Base-by-base conservation (phyloP, 2,329 filamentous ascomycete species). In the Sporothrix pseudoabietina region DNA sequence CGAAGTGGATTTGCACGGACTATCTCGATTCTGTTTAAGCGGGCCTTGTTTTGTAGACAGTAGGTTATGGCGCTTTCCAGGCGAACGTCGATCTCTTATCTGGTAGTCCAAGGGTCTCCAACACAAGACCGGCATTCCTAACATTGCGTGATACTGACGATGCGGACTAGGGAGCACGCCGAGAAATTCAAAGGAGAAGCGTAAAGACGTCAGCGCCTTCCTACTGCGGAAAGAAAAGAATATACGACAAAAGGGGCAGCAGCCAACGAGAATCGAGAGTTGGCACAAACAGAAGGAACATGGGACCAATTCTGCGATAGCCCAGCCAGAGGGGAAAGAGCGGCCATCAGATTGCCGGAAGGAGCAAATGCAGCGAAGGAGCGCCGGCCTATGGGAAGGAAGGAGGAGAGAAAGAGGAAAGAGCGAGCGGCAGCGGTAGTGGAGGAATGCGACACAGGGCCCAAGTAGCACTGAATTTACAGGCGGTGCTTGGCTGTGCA, bases 241-340 rank as follows among this genome's bases (percentile, higher is more conserved):
- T 30, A 65, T 39, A 52, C 44, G 47, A 63, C 30, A 65, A 63
- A 71, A 61, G 41, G 39, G 57, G 59, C 19, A 61, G 39, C 22
- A 61, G 44, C 44, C 70, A 71, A 71, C 69, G 70, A 71, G 44
- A 49, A 41, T 30, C 44, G n/a, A 71, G 70, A 71, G 57, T 47
- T 66, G 61, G 41, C 63, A 49, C 63, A 68, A 52, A 14, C 8
- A 35, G 30, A 68, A 68, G 12, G 63, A 14, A 52, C 41, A 30
- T 47, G 55, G 55, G 55, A 59, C 55, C 55, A 35, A 16, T 19
- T 30, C 12, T 66, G 39, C 12, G 61, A 65, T 16, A 30, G 61
- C 39, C 39, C 39, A 47, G 55, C 30, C 19, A 44, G 61, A 65
- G 14, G 39, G 35, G 61, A 65, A 65, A 41, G 61, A 47, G 61